Base-by-base conservation (phyloP, 2,329 filamentous ascomycete species). In the Claviceps quebecensis region DNA sequence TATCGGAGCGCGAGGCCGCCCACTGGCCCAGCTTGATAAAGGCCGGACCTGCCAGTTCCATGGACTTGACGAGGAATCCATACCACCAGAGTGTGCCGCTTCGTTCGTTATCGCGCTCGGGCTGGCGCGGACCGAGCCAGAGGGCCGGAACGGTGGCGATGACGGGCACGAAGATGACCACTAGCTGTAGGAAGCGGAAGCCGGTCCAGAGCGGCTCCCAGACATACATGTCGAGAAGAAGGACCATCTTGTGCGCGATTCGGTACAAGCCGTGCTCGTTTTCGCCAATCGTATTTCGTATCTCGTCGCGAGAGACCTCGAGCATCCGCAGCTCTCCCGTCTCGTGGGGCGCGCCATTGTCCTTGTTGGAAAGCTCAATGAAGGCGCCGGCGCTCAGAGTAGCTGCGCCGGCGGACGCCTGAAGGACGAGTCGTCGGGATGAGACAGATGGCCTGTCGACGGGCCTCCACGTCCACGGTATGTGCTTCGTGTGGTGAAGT, bases 21-120 rank as follows among this genome's bases (percentile, higher is more conserved):
- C 93, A 98, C 81, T 98, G 93, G 16, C 93, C 93, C 51, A 98
- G 80, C 82, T 98, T 98, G 70, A 98, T 98, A 63, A 98, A 98
- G 0, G 93, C 89, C 45, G 93, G 90, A 0, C 93, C 93, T 17
- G 91, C 88, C 63, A 83, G 77, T 68, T 98, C 91, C 93, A 98
- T 97, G 29, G 85, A 77, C 53, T 74, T 77, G 9, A 97, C 89
- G 40, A 98, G 69, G 61, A 95, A 93, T 3, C 74, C 73, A 69
- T 96, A 98, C 93, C 93, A 98, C 88, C 87, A 95, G 3, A 97
- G 62, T 0, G 90, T 90, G 0, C 93, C 91, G 5, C 71, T 75
- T 55, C 87, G 77, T 69, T 95, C 87, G 56, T 87, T 80, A 58
- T 88, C 83, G 52, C 76, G 77, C 37, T 81, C 71, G 2, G 76